Percentiles rank a stretch among this genome's conserved stretches.
These are phyloP conservation scores for Filobasidium wieringae DNA, from an alignment of 768 basidiomycete genomes.

Conservation along the genomic window DNA sequence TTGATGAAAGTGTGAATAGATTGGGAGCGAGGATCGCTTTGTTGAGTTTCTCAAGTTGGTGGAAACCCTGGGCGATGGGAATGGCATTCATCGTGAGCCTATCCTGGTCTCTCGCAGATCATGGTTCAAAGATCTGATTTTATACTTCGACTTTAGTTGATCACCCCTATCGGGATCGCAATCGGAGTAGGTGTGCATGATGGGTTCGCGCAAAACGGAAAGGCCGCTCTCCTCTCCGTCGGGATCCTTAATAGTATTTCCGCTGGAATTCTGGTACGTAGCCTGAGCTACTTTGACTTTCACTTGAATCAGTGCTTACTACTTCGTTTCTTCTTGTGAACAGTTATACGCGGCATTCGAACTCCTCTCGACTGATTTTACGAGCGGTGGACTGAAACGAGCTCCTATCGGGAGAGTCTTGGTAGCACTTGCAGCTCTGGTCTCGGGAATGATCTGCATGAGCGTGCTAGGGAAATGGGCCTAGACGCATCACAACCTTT, in stretches of 20 bases:
- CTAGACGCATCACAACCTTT: constrained; percentile 1
- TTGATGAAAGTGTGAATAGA: neutral
- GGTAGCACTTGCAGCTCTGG: constrained; percentile 20
- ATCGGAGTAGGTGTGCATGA: constrained; percentile 19
- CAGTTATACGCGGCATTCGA: constrained; percentile 27
- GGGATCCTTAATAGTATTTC: constrained; percentile 21
- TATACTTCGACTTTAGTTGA: constrained; percentile 9
- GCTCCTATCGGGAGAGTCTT: constrained; percentile 18
- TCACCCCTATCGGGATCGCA: constrained; percentile 34
- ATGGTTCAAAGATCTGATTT: neutral
- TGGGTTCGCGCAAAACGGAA: constrained; percentile 8
- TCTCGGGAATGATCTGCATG: constrained; percentile 28
- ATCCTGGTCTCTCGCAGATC: neutral
- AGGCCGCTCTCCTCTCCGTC: constrained; percentile 17
- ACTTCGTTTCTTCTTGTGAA: neutral
- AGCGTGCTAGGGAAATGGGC: constrained; percentile 33
- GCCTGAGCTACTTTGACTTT: neutral
- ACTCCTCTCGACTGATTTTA: constrained; percentile 26
- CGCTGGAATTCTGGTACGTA: constrained; percentile 19
- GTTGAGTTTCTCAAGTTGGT: constrained; percentile 17
- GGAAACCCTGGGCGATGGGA: constrained; percentile 21
- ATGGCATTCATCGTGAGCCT: constrained; percentile 18
- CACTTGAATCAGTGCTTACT: neutral
- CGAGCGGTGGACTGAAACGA: constrained; percentile 21
- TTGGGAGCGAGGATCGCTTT: constrained; percentile 28